phyloP scores from a whole-genome alignment of 2,329 filamentous ascomycete genomes.

The Colletotrichum lindemuthianum region DNA sequence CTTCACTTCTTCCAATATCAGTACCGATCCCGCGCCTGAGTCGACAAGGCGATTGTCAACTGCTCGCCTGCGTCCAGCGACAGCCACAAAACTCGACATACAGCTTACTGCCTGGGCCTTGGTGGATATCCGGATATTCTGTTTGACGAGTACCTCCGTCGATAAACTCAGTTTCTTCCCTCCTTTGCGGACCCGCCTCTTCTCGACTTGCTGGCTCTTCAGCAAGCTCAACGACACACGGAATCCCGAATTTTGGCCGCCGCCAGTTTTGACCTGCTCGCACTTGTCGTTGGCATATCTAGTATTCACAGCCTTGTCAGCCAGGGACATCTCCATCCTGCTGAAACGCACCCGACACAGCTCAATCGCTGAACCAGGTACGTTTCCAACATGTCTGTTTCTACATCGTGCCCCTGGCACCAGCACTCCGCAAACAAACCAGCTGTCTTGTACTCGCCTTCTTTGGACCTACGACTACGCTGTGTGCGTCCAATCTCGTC shows the following conservation, averaged over 20 bases:
- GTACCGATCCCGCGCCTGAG: constrained; percentile 2
- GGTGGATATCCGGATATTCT: constrained; percentile 41
- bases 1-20: constrained; percentile 1
- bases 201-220: too few species aligned
- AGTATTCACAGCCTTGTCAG: constrained; percentile 26
- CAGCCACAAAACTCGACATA: constrained; percentile 28
- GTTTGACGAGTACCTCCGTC: constrained; percentile 33
- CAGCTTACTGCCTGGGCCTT: constrained; percentile 41
- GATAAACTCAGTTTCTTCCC: constrained; percentile 5
- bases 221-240: too few species aligned
- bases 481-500: constrained; percentile 3
- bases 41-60: not conserved
- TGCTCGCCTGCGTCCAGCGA: too few species aligned
- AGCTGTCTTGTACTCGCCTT: not conserved
- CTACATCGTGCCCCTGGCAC: not conserved
- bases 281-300: not conserved
- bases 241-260: too few species aligned
- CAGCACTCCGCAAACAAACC: not conserved
- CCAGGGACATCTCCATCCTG: constrained; percentile 17
- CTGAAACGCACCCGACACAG: constrained; percentile 36
- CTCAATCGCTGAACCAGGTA: constrained; percentile 25
- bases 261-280: too few species aligned
- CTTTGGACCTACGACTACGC: constrained; percentile 3
- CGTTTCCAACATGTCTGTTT: constrained; percentile 14
- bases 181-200: not conserved